Conservation (phyloP, 345 rosid genomes). For the Alliaria petiolata region DNA sequence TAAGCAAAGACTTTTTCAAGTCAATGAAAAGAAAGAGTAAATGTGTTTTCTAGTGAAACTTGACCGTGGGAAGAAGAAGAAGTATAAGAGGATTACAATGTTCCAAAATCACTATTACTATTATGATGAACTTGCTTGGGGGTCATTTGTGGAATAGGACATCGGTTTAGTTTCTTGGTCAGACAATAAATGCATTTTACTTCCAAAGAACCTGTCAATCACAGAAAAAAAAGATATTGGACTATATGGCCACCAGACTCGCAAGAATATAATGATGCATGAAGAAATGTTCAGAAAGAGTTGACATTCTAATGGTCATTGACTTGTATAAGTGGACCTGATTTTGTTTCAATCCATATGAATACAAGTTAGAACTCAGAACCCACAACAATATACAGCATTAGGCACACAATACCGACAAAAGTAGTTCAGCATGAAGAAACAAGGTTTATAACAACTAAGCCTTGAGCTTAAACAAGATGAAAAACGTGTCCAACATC, state of each 20-base stretch:
- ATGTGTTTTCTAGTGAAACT: not conserved
- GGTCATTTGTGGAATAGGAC: not conserved
- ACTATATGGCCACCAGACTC: not conserved
- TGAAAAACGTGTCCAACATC: too few relatives aligned
- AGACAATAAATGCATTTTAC: not conserved
- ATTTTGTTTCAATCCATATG: too few relatives aligned
- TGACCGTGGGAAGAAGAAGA: not conserved
- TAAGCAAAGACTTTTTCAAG: not conserved
- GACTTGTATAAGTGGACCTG: not conserved
- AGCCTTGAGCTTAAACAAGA: too few relatives aligned
- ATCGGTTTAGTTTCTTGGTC: too few relatives aligned
- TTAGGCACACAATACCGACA: not conserved
- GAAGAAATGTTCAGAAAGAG: conserved; percentile 7
- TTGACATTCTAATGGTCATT: conserved; percentile 10
- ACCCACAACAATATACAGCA: not conserved
- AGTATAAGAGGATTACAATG: not conserved
- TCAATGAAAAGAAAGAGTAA: not conserved
- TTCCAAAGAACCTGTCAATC: not conserved
- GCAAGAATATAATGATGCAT: conserved; percentile 4
- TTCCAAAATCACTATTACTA: not conserved
- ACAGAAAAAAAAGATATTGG: not conserved
- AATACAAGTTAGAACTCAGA: not conserved
- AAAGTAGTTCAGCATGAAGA: not conserved
- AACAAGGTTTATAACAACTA: too few relatives aligned
- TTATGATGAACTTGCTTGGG: not conserved